A percentile compares a stretch with the other conserved stretches of the same genome.
Conservation (phyloP, 345 rosid genomes). For the Eucalyptus camaldulensis region DNA sequence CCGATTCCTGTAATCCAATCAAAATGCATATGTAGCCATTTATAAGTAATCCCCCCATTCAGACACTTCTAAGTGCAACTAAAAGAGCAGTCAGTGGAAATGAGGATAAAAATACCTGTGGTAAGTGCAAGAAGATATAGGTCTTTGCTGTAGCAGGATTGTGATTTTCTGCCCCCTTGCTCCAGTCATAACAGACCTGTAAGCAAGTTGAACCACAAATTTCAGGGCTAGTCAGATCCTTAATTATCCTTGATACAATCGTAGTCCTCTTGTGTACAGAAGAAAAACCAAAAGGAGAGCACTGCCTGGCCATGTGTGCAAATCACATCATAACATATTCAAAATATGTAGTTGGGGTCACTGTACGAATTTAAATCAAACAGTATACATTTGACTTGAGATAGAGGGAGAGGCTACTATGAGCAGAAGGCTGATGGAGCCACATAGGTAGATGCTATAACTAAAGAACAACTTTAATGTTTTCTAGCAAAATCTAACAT, state of each 20-base stretch:
- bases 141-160: conserved; percentile 59
- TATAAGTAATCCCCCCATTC: background rate
- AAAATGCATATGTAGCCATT: background rate
- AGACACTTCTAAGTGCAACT: background rate
- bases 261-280: background rate
- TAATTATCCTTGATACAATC: background rate
- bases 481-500: background rate
- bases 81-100: background rate
- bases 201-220: background rate
- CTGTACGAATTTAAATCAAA: background rate
- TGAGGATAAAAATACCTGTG: conserved; percentile 24
- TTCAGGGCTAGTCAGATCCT: background rate
- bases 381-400: background rate
- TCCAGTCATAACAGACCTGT: conserved; percentile 90
- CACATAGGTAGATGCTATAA: background rate
- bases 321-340: background rate
- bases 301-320: background rate
- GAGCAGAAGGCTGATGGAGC: background rate
- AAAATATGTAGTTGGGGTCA: background rate
- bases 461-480: background rate
- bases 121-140: conserved; percentile 44
- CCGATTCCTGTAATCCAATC: conserved; percentile 44
- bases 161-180: conserved; percentile 79
- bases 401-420: background rate
- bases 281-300: background rate